Percentiles rank a stretch among this genome's conserved stretches.
Conservation (phyloP, 1,284 basidiomycete species). For the Irpex lacteus region DNA sequence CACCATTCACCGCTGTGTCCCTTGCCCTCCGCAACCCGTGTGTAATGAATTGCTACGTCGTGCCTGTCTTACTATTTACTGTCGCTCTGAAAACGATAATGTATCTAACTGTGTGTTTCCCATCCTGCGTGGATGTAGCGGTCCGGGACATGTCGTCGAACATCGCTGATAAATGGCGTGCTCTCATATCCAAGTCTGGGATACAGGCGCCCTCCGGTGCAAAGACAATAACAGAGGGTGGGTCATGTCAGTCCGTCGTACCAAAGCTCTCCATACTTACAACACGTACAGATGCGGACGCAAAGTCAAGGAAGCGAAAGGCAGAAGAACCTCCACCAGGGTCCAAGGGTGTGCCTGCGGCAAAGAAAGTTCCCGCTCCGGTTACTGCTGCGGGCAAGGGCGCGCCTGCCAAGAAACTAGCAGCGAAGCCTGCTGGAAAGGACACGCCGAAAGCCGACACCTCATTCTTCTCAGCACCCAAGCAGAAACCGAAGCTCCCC, state of each 20-base stretch:
- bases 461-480: conserved; percentile 81
- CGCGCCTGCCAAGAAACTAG: conserved; percentile 2
- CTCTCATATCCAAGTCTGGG: conserved; percentile 41
- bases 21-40: conserved; percentile 2
- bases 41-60: conserved; percentile 11
- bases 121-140: conserved; percentile 45
- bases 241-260: conserved; percentile 53
- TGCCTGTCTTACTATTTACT: conserved; percentile 9
- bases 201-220: conserved; percentile 36
- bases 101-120: conserved; percentile 60
- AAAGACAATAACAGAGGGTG: conserved; percentile 49
- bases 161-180: conserved; percentile 78
- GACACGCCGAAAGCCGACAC: conserved; percentile 68
- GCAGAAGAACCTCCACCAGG: conserved; percentile 40
- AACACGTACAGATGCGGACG: conserved; percentile 35
- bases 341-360: conserved; percentile 49
- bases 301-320: conserved; percentile 73
- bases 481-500: conserved; percentile 75
- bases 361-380: conserved; percentile 56
- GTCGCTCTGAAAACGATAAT: conserved; percentile 33
- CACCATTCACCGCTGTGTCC: conserved; percentile 1
- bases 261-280: conserved; percentile 9
- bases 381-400: conserved; percentile 27
- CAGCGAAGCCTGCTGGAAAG: conserved; percentile 25
- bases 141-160: conserved; percentile 89